These are phyloP conservation scores for Rhodotorula sphaerocarpa DNA, from an alignment of 768 basidiomycete genomes.

Conservation along the genomic window DNA sequence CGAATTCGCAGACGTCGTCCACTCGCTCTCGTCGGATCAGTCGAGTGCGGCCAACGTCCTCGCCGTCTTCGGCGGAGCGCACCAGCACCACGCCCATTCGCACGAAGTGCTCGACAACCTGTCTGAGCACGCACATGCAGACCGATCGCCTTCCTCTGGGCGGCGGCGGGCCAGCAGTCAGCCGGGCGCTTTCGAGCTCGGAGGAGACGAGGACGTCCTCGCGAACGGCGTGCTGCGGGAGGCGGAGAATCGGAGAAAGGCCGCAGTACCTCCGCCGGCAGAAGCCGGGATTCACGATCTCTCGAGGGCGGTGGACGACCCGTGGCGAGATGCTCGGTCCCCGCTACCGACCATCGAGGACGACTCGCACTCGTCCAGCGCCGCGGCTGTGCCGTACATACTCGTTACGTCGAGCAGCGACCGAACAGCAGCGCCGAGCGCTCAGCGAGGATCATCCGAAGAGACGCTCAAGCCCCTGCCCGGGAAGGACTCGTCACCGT, in stretches of 20 bases:
- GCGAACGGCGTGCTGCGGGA: slow-evolving; percentile 9
- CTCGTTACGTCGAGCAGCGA: slow-evolving; percentile 25
- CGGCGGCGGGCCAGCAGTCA: slow-evolving; percentile 10
- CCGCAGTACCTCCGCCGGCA: neutral
- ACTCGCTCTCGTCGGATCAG: slow-evolving; percentile 61
- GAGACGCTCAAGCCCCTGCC: neutral
- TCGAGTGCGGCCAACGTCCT: slow-evolving; percentile 13
- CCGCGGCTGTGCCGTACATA: slow-evolving; percentile 22
- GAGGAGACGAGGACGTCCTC: slow-evolving; percentile 3
- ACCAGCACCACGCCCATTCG: slow-evolving; percentile 15
- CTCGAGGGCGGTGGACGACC: slow-evolving; percentile 23
- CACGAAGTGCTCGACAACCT: slow-evolving; percentile 10
- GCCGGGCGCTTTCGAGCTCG: slow-evolving; percentile 4
- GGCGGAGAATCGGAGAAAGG: neutral
- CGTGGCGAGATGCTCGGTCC: slow-evolving; percentile 13
- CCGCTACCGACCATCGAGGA: neutral
- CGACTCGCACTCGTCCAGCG: neutral
- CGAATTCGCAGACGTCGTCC: slow-evolving; percentile 87
- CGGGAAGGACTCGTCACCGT: neutral
- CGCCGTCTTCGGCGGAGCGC: slow-evolving; percentile 23
- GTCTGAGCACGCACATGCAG: neutral
- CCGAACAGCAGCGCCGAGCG: slow-evolving; percentile 1
- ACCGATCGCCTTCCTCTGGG: neutral
- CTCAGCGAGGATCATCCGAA: neutral
- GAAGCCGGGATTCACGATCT: slow-evolving; percentile 13